Evolutionary conservation across 1,284 basidiomycete species (phyloP), one percentile per base, ranked within the genome.

Genomic region (Cryptococcus deneoformans): DNA sequence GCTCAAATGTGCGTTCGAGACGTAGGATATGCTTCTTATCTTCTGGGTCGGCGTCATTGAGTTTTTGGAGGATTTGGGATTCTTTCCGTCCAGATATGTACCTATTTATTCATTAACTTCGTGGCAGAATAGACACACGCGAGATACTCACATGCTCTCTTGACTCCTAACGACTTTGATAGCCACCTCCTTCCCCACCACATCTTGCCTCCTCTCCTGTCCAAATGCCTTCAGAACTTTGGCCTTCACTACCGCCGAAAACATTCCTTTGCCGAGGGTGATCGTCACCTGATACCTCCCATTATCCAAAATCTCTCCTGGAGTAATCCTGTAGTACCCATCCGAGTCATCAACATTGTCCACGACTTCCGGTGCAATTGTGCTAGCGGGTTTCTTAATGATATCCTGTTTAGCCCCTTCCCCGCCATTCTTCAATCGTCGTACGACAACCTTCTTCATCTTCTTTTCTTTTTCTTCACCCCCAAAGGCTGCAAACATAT

Each of bases 141-240:
- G 29, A 46, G 8, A 50, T 57, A 55, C 90, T 65, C 61, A 94
- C 96, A 99, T 99, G 45, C 90, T 92, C 76, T 99, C 95, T 74
- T 99, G 96, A 66, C 87, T 88, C 40, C 96, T 82, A 51, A 98
- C 87, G 64, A 99, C 93, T 79, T 99, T 99, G 79, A 99, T 97
- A 0, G 96, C 96, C 2, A 99, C 94, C 72, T 99, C 94, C 66
- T 84, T 85, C 12, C 72, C 73, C 5, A 76, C 86, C 9, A 75
- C 72, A 60, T 74, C 75, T 44, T 70, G 79, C 69, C 66, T 87
- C 34, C 74, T 58, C 86, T 59, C 82, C 53, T 70, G 81, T 3
- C 79, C 69, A 39, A 90, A 89, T 7, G 83, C 84, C 66, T 88
- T 84, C 37, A 93, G 80, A 24, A 96, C 85, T 49, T 90, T 87